A percentile compares a stretch with the other conserved stretches of the same genome.
These are phyloP conservation scores for Debaryomyces castellii DNA, from an alignment of 805 yeast species.

Conservation along the genomic window DNA sequence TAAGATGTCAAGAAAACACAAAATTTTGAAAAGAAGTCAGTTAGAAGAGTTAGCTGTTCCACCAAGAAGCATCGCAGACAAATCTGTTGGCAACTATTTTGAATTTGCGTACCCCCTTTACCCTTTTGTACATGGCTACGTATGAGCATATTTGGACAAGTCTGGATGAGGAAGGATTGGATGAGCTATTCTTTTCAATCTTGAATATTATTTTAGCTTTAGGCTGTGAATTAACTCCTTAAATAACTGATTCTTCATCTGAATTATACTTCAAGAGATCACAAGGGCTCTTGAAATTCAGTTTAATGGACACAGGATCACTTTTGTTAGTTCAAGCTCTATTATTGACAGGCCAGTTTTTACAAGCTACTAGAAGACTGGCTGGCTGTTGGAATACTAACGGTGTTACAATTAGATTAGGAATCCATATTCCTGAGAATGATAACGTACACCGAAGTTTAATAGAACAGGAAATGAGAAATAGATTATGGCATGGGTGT, in stretches of 20 bases:
- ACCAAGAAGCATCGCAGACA: conserved; percentile 19
- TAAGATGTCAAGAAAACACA: conserved; percentile 9
- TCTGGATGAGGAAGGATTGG: conserved; percentile 6
- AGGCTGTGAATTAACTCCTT: conserved; percentile 14
- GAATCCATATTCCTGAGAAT: conserved; percentile 9
- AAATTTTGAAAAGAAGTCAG: background rate
- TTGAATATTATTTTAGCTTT: conserved; percentile 22
- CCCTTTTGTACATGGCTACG: conserved; percentile 19
- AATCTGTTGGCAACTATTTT: conserved; percentile 17
- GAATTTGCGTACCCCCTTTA: conserved; percentile 19
- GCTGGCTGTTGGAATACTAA: conserved; percentile 18
- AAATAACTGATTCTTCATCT: conserved; percentile 3
- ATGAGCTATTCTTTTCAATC: conserved; percentile 20
- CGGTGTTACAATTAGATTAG: conserved; percentile 10
- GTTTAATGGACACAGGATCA: conserved; percentile 21
- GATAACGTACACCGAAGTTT: conserved; percentile 4
- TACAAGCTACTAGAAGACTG: conserved; percentile 21
- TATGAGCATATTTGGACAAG: conserved; percentile 17
- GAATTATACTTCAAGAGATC: conserved; percentile 21
- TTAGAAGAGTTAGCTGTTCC: conserved; percentile 12
- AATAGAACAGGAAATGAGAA: conserved; percentile 19
- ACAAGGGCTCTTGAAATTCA: conserved; percentile 13
- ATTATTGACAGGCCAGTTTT: conserved; percentile 19
- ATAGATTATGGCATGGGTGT: conserved; percentile 25
- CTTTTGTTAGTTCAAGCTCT: conserved; percentile 20